These are phyloP conservation scores for Pinus taeda DNA, from an alignment of 75 land plant genomes.

Conservation along the genomic window DNA sequence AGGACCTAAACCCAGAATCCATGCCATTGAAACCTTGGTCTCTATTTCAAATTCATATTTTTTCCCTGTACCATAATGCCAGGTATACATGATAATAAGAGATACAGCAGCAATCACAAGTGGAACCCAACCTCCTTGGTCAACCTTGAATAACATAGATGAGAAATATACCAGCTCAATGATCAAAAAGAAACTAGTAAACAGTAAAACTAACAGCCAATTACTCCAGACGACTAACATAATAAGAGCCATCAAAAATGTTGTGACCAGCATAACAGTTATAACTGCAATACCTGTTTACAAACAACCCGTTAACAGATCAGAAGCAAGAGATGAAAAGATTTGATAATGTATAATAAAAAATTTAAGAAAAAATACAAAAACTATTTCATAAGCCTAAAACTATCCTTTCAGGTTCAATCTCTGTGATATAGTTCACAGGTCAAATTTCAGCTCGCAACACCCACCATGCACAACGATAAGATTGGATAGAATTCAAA, in stretches of 20 bases:
- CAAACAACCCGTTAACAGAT: no score
- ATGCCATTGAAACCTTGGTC: conserved; percentile 70
- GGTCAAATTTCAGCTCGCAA: no score
- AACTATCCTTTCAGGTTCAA: no score
- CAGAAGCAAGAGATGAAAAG: no score
- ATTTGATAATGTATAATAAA: background rate
- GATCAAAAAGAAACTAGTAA: conserved; percentile 41
- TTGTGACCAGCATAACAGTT: conserved; percentile 71
- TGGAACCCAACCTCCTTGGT: conserved; percentile 86
- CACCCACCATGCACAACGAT: no score
- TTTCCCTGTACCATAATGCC: conserved; percentile 77
- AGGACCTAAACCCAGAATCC: conserved; percentile 77
- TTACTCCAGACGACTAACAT: conserved; percentile 82
- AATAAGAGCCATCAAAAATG: conserved; percentile 64
- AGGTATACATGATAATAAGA: conserved; percentile 65
- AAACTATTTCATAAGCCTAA: background rate
- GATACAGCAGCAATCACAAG: conserved; percentile 67
- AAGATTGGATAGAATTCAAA: no score
- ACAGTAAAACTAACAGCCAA: conserved; percentile 47
- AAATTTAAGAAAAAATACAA: background rate
- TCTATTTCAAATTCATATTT: conserved; percentile 74
- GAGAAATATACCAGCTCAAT: conserved; percentile 72
- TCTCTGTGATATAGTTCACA: no score
- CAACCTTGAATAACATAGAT: conserved; percentile 65
- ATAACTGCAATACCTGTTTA: conserved; percentile 81